Evolutionary conservation across 352 stramenopile genomes (phyloP), one percentile per base, ranked within the genome.

Genomic region (Peronosclerospora sorghi): DNA sequence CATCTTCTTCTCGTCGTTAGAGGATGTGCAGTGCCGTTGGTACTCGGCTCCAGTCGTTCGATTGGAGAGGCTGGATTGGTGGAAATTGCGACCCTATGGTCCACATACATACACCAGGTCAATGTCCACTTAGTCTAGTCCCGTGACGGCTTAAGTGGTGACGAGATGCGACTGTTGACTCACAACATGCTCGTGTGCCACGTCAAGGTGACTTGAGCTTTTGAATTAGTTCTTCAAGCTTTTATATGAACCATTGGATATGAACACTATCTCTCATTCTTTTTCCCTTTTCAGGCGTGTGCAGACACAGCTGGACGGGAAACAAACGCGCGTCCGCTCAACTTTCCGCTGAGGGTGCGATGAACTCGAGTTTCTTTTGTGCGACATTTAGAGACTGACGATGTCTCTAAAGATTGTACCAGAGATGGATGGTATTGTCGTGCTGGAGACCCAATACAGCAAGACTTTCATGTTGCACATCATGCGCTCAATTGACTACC

Each of bases 161-260:
- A n/a, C n/a, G n/a, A n/a, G 24, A 91, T 91, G 78, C 70, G 78
- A 27, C 73, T 91, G 38, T 56, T 91, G 29, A 91, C 75, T 15
- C 78, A 91, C 63, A 91, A 91, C 56, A 91, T 91, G 78, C 71
- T 91, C 51, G 54, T 88, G 35, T 91, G 78, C 61, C 79, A 88
- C 59, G 68, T 91, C 63, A 86, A 86, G 66, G 67, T 84, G 23
- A 21, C 17, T 48, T 34, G 1, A 18, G 9, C 20, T 2, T 5
- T 4, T 1, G 8, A 8, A 14, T 2, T 5, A 14, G 35, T 15
- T 6, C 8, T n/a, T n/a, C n/a, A n/a, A n/a, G n/a, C n/a, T n/a
- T n/a, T n/a, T n/a, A n/a, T n/a, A n/a, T n/a, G n/a, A n/a, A n/a
- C n/a, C n/a, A n/a, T n/a, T n/a, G n/a, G n/a, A n/a, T n/a, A n/a